Evolutionary conservation across 495 filamentous ascomycete genomes (phyloP), one percentile per base, ranked within the genome.

Genomic region (Pyronema domesticum): DNA sequence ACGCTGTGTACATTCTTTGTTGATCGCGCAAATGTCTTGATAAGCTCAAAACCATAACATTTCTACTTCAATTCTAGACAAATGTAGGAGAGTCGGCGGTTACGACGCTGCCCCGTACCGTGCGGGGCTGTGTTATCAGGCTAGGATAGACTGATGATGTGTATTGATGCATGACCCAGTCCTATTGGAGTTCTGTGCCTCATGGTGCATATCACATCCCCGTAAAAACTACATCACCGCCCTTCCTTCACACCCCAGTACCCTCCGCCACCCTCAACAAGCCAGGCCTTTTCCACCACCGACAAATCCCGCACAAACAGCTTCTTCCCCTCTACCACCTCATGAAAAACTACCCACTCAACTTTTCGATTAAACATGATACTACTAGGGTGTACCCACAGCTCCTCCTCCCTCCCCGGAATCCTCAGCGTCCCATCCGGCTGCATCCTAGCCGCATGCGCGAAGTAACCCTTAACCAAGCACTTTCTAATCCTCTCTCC

Each of bases 351-450:
- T 8, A 98, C 89, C 91, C 91, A 98, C 59, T 96, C 89, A 14
- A 85, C 87, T 72, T 94, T 95, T 44, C 91, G 80, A 69, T 95
- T 94, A 74, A 96, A 96, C 82, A 98, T 87, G 61, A 98, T 68
- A 14, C 85, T 91, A 62, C 79, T 93, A 3, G 91, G 93, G 69
- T 98, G 91, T 15, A 87, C 86, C 71, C 94, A 78, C 37, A 98
- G 71, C 34, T 34, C 48, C 50, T 53, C 34, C 18, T 34, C 42
- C 19, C 30, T 9, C n/a, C 23, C 42, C 39, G 40, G 40, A 44
- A 93, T 79, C 60, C 76, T 79, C 62, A 95, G 96, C 11, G 78
- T 86, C 14, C 91, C 91, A 73, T 98, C 91, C 0, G 88, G 76
- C 67, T 94, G 85, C 89, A 96, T 95, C 67, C 83, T 79, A 19